Base-by-base conservation (phyloP, 2,329 filamentous ascomycete species). In the Colletotrichum orbiculare region DNA sequence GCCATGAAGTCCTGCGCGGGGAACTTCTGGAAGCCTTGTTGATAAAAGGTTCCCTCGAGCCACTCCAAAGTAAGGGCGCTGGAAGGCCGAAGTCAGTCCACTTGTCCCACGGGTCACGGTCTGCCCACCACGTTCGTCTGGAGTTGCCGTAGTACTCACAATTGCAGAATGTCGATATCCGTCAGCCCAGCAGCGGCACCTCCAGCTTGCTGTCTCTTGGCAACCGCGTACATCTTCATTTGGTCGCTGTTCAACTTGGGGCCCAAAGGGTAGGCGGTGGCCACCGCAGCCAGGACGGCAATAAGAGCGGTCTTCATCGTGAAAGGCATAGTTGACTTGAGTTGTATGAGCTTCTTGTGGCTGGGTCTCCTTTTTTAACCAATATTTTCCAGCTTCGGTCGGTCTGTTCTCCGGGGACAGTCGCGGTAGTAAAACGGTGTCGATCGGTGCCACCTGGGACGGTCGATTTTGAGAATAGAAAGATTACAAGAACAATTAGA, bases 41-140 rank as follows among this genome's bases (percentile, higher is more conserved):
- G 82, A 82, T 94, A 93, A 78, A 92, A 93, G 60, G 84, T 82
- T 33, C 88, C 83, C 79, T 93, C 91, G 71, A 93, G 89, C 78
- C 91, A 89, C 78, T 94, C 91, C 49, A 92, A 83, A 6, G 90
- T 92, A 60, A 92, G 81, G 67, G 90, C 90, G 73, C 88, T 90
- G 68, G 35, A 15, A 15, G 35, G 13, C 6, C 11, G 4, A 9
- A 39, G 42, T 66, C 53, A 66, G 64, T 50, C 37, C 34, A 11
- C 34, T 1, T 2, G 4, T 8, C 6, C 34, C 3, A 43, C 15
- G 25, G 25, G 25, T 25, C 25, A 13, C 11, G 43, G 2, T 25
- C n/a, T 1, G 5, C 17, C 52, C 37, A 33, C 6, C 11, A 12
- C 0, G 1, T n/a, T 43, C 7, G 10, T 2, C 12, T 37, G 25